phyloP scores from a whole-genome alignment of 2,329 filamentous ascomycete species.

The Lasiodiplodia sp. region DNA sequence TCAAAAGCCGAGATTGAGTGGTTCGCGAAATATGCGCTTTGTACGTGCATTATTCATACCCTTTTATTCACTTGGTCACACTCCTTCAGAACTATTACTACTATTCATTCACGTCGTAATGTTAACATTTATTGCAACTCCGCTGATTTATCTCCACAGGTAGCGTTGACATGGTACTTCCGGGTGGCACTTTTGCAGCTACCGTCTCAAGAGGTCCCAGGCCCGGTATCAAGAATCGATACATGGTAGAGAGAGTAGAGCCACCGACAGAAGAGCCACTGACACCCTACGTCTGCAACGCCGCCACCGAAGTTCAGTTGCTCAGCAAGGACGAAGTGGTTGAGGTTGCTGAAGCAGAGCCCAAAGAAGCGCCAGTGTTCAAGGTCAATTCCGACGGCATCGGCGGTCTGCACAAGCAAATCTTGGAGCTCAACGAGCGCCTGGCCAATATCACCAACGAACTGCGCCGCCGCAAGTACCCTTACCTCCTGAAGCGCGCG shows the following conservation, averaged over 20 bases:
- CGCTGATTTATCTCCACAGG: conserved; percentile 46
- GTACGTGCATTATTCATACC: conserved; percentile 35
- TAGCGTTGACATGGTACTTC: conserved; percentile 71
- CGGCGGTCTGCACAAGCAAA: conserved; percentile 71
- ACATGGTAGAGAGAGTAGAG: conserved; percentile 66
- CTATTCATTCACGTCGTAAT: background rate
- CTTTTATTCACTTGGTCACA: background rate
- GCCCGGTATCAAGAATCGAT: conserved; percentile 66
- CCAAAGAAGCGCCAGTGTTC: conserved; percentile 30
- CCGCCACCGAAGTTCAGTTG: conserved; percentile 36
- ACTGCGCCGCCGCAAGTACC: conserved; percentile 23
- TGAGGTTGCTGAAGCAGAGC: conserved; percentile 27
- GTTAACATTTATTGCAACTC: background rate
- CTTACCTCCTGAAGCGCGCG: conserved; percentile 3
- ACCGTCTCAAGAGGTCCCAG: conserved; percentile 46
- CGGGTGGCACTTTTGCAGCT: conserved; percentile 72
- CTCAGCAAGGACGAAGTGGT: conserved; percentile 29
- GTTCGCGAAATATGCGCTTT: conserved; percentile 42
- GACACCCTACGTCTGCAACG: conserved; percentile 42
- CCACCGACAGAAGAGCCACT: conserved; percentile 38
- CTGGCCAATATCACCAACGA: conserved; percentile 52
- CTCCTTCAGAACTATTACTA: background rate
- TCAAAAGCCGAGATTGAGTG: conserved; percentile 38
- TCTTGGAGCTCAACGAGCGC: conserved; percentile 71
- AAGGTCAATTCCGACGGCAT: conserved; percentile 56